Base-by-base conservation (phyloP, 257 asterid species). In the Petrea volubilis region DNA sequence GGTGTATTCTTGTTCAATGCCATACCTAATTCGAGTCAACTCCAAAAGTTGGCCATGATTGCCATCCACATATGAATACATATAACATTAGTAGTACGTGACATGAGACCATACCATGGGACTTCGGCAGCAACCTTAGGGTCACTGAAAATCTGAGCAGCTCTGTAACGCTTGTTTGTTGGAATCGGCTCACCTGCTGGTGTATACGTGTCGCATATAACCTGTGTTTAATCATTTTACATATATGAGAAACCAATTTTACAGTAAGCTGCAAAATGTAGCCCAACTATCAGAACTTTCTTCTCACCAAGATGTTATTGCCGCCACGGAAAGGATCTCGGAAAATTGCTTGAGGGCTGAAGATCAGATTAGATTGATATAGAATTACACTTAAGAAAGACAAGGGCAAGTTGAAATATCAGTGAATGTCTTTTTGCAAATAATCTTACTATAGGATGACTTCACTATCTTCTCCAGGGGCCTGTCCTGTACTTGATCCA, bases 301-400 rank as follows among this genome's bases (percentile, higher is more conserved):
- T 4, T 71, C 96, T 89, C 56, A 95, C 98, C 95, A 95, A 84
- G 70, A 95, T 95, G 84, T 95, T 88, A 67, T 92, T 92, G 73
- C 99, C 99, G 53, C 98, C 99, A 6, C 96, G 99, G 77, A 95
- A 95, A 14, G 99, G 99, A 71, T 95, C 99, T 92, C 82, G 90
- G 85, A 95, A 95, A 51, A 92, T 95, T 69, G 99, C 98, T 78
- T 95, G 99, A 31, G 99, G 98, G 79, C 98, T 95, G 84, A 67
- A 53, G 55, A 72, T 56, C 69, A 53, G 55, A 72, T 56, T 17
- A 73, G 29, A 66, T 65, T 55, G 49, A 62, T 8, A 56, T 38
- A 36, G 55, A 77, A 29, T 80, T 73, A 67, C 49, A 63, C 7
- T 29, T 51, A 41, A 38, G 62, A 43, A 38, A 29, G 47, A 14